These are phyloP conservation scores for Lactuca sativa DNA, from an alignment of 129 eudicot species.

Conservation along the genomic window DNA sequence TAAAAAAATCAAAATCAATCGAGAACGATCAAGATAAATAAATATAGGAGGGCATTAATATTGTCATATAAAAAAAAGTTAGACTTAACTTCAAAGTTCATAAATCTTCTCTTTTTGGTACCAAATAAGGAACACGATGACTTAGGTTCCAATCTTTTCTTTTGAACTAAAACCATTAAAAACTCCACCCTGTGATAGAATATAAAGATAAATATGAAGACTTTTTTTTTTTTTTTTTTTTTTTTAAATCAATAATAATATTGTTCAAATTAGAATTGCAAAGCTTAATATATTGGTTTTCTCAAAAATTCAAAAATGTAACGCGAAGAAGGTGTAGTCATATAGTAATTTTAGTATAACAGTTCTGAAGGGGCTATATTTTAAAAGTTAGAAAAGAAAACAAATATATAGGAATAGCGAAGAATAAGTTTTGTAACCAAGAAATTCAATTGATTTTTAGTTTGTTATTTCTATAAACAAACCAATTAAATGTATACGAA, in stretches of 20 bases:
- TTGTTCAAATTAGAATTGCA: too few species aligned
- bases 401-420: too few species aligned
- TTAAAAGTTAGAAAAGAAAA: too few species aligned
- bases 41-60: background rate
- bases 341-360: too few species aligned
- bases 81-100: conserved; percentile 38
- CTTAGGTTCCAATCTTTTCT: conserved; percentile 9
- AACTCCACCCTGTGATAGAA: background rate
- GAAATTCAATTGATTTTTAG: too few species aligned
- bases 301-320: background rate
- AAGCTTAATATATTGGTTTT: background rate
- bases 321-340: background rate
- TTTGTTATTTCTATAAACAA: too few species aligned
- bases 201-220: background rate
- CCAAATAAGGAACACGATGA: conserved; percentile 27
- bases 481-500: too few species aligned
- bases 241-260: background rate
- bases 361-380: too few species aligned
- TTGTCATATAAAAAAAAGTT: conserved; percentile 7
- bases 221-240: too few species aligned
- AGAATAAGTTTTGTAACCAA: too few species aligned
- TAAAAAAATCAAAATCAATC: background rate
- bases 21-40: background rate
- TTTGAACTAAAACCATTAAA: background rate
- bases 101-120: conserved; percentile 18